Evolutionary conservation across 1,284 basidiomycete species (phyloP).

Genomic region (Phylloporus sp.): DNA sequence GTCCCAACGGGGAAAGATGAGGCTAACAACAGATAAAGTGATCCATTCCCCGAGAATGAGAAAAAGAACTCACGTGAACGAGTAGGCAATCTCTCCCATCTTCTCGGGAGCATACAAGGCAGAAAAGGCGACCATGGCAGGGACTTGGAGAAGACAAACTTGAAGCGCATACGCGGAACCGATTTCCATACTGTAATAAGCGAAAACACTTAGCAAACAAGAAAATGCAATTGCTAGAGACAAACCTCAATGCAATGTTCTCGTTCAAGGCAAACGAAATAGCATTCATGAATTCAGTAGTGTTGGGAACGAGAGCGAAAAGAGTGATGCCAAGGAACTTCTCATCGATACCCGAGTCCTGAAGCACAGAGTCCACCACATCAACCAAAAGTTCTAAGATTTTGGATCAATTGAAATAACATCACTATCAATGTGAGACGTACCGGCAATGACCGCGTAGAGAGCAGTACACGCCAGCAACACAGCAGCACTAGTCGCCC

Average conservation of each 20-base stretch:
- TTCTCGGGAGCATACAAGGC: conserved; percentile 88
- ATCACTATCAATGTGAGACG: conserved; percentile 34
- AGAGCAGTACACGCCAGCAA: conserved; percentile 89
- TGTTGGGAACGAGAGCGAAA: conserved; percentile 98
- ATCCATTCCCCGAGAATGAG: conserved; percentile 4
- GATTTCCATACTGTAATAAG: conserved; percentile 90
- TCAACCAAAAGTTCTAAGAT: conserved; percentile 87
- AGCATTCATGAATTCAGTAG: conserved; percentile 99
- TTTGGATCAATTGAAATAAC: neutral
- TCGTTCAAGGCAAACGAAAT: conserved; percentile 99
- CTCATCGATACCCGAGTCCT: conserved; percentile 95
- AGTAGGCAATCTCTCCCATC: conserved; percentile 84
- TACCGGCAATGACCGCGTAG: conserved; percentile 96
- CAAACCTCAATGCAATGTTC: conserved; percentile 94
- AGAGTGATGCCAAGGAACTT: conserved; percentile 97
- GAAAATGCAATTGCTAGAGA: neutral
- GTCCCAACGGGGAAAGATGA: conserved; percentile 99
- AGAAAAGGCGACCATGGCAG: conserved; percentile 98
- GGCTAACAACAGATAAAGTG: conserved; percentile 52
- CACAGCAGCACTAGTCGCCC: conserved; percentile 86
- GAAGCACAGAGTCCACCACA: conserved; percentile 93
- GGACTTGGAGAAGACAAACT: conserved; percentile 97
- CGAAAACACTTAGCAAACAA: conserved; percentile 13
- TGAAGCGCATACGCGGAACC: conserved; percentile 98
- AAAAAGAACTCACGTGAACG: conserved; percentile 79